Base-by-base conservation (phyloP, 768 basidiomycete genomes). In the Leucocoprinus leucothites region DNA sequence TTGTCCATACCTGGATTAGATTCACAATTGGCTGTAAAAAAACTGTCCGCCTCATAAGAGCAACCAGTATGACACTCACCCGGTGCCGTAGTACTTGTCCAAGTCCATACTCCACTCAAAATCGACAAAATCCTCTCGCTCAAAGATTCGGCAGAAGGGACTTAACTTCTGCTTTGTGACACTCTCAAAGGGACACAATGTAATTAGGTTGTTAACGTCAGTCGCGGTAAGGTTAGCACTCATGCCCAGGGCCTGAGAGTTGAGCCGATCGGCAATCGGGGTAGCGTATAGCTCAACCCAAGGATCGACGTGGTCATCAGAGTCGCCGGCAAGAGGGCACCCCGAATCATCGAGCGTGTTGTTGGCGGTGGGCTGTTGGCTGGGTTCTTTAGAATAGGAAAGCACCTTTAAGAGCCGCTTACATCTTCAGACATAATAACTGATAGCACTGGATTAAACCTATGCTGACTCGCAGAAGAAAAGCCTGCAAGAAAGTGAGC, bases 181-280 rank as follows among this genome's bases (percentile, higher is more conserved):
- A 21, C 81, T 87, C 61, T 93, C 88, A 63, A 94, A 93, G 1
- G 90, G 78, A 64, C 94, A 95, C 43, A 95, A 71, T 1, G 83
- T 79, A 67, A 91, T 82, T 35, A 95, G 72, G 55, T 72, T 77
- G 50, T 74, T 71, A 1, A 84, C 70, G 60, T 95, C 88, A 5
- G 58, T 52, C 14, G 77, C 61, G 1, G 71, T 75, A 22, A 96
- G 70, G 24, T 81, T 73, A 1, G 86, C 84, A 13, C 16, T 31
- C 26, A 48, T 43, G 19, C 84, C 87, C 1, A 84, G 82, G 0
- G 88, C 81, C 31, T 76, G 78, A n/a, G 64, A 28, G 62, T 89
- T 87, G 44, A 94, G 71, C 19, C 84, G 80, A 0, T 71, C 67
- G 0, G 80, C 81, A 36, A 90, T 83, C 0, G 80, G 68, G 0